Evolutionary conservation across 2,329 filamentous ascomycete species (phyloP).

Genomic region (Colletotrichum costaricense): DNA sequence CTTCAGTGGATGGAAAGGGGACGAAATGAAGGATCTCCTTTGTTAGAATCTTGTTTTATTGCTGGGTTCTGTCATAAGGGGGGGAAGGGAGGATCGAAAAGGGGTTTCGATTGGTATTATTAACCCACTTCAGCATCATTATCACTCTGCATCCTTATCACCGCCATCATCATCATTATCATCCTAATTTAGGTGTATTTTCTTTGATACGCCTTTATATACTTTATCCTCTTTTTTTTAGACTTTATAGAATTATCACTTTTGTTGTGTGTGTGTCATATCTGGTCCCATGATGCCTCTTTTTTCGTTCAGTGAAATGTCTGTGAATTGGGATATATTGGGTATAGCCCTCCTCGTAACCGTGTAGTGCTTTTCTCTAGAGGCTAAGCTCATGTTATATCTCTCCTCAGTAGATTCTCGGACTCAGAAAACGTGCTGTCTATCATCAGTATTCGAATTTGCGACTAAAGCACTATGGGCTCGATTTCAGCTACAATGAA

Average conservation of each 20-base stretch:
- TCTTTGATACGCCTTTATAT: neutral
- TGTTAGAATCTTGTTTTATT: slow-evolving; percentile 3
- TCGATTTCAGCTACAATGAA: too few relatives aligned
- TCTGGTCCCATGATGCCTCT: too few relatives aligned
- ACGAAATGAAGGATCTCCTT: slow-evolving; percentile 16
- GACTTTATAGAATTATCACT: neutral
- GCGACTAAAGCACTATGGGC: too few relatives aligned
- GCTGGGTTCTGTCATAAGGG: neutral
- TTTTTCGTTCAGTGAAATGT: too few relatives aligned
- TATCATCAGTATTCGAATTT: too few relatives aligned
- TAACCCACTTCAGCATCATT: neutral
- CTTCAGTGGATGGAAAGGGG: slow-evolving; percentile 22
- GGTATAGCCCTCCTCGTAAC: too few relatives aligned
- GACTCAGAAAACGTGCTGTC: too few relatives aligned
- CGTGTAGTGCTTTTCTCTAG: too few relatives aligned
- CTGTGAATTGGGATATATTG: too few relatives aligned
- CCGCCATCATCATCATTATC: neutral
- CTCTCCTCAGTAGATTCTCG: too few relatives aligned
- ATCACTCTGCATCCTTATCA: neutral
- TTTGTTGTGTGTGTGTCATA: neutral
- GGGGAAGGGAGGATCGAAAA: neutral
- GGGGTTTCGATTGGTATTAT: neutral
- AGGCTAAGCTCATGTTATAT: too few relatives aligned
- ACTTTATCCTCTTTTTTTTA: neutral
- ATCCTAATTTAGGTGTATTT: neutral